Evolutionary conservation across 306 rosid species (phyloP).

Genomic region (Ormosia semicastrata): DNA sequence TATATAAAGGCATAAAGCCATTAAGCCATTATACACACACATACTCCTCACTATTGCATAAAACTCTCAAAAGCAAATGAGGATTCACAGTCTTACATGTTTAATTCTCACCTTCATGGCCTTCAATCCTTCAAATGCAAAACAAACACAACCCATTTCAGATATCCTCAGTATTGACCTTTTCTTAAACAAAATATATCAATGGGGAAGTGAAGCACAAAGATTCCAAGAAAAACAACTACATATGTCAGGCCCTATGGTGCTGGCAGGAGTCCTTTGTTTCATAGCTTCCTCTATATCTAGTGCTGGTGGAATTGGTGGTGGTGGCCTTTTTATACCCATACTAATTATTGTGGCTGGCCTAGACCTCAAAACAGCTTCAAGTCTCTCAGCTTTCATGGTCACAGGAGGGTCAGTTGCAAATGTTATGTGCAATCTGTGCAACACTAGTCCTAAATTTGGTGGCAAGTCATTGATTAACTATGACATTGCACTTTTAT

Average conservation of each 20-base stretch:
- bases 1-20: slow-evolving; percentile 19
- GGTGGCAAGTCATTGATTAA: slow-evolving; percentile 60
- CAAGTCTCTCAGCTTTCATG: slow-evolving; percentile 83
- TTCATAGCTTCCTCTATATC: slow-evolving; percentile 74
- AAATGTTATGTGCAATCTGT: slow-evolving; percentile 59
- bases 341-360: slow-evolving; percentile 64
- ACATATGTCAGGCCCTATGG: slow-evolving; percentile 30
- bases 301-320: slow-evolving; percentile 93
- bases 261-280: slow-evolving; percentile 50
- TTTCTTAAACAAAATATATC: slow-evolving; percentile 29
- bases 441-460: slow-evolving; percentile 34
- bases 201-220: slow-evolving; percentile 29
- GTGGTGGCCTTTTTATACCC: slow-evolving; percentile 82
- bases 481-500: slow-evolving; percentile 70
- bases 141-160: slow-evolving; percentile 37
- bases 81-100: slow-evolving; percentile 10
- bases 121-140: slow-evolving; percentile 48
- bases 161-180: not conserved
- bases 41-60: not conserved
- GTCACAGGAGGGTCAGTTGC: slow-evolving; percentile 92
- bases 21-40: not conserved
- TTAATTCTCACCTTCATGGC: slow-evolving; percentile 34
- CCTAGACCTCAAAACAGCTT: slow-evolving; percentile 81
- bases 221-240: slow-evolving; percentile 33
- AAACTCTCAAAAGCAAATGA: slow-evolving; percentile 31